Evolutionary conservation across 108 stramenopile species (phyloP).

Genomic region (Parmales sp.): DNA sequence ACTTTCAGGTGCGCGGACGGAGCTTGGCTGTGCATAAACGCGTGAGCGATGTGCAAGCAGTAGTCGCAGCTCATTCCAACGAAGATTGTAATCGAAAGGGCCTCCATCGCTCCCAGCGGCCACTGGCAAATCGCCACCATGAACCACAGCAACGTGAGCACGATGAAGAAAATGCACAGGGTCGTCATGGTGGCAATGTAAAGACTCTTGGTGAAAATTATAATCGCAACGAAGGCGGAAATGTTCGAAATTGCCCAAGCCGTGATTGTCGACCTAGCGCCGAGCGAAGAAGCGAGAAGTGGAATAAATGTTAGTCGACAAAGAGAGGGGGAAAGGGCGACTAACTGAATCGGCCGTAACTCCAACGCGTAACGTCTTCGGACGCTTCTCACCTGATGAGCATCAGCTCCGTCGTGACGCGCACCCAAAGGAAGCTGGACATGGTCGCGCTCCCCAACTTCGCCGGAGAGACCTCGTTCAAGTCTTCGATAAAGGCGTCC

Average conservation of each 20-base stretch:
- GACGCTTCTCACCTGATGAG: too few species aligned
- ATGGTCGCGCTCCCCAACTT: not conserved
- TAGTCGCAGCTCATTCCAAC: constrained; percentile 8
- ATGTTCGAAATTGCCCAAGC: constrained; percentile 1
- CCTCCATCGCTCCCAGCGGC: not conserved
- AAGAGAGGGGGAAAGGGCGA: too few species aligned
- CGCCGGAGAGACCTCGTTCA: not conserved
- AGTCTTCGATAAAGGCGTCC: not conserved
- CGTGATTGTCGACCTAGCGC: not conserved
- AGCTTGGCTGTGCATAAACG: not conserved
- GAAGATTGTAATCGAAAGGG: not conserved
- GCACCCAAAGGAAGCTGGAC: not conserved
- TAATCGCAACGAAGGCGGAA: not conserved
- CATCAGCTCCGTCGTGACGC: constrained; percentile 8
- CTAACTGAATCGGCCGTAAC: too few species aligned
- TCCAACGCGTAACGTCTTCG: too few species aligned
- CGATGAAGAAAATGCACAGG: not conserved
- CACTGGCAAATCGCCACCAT: not conserved
- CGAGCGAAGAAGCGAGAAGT: too few species aligned
- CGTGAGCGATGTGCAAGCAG: constrained; percentile 1
- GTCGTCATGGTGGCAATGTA: constrained; percentile 7
- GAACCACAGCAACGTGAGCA: not conserved
- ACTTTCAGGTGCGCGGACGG: not conserved
- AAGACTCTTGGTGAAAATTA: not conserved
- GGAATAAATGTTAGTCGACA: too few species aligned